A percentile compares a stretch with the other conserved stretches of the same genome.
phyloP scores from a whole-genome alignment of 306 rosid genomes.

The Ormosia semicastrata region DNA sequence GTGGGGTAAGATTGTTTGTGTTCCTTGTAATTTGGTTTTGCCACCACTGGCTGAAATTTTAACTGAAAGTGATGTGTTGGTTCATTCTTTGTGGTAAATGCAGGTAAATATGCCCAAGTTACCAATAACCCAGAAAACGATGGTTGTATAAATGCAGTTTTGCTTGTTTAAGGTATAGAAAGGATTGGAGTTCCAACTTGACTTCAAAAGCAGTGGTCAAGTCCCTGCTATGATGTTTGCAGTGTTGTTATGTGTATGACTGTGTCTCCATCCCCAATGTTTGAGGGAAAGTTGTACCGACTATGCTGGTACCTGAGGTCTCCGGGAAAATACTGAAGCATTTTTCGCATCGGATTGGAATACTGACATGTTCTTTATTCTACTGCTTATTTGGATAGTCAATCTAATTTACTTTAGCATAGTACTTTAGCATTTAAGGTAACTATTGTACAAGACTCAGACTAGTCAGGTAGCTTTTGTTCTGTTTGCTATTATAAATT shows the following conservation, averaged over 20 bases:
- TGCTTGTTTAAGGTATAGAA: constrained; percentile 61
- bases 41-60: neutral
- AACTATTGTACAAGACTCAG: neutral
- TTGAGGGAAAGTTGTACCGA: neutral
- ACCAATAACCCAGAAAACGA: constrained; percentile 94
- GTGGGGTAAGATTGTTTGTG: constrained; percentile 66
- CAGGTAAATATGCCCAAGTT: constrained; percentile 96
- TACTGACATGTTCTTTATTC: neutral
- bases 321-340: constrained; percentile 2
- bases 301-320: neutral
- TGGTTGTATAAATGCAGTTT: constrained; percentile 85
- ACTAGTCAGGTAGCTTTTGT: neutral
- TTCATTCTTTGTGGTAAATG: constrained; percentile 19
- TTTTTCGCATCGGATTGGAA: neutral
- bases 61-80: neutral
- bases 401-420: neutral
- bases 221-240: neutral
- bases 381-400: neutral
- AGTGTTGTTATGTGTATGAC: neutral
- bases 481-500: neutral
- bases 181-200: neutral
- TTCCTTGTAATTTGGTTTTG: neutral
- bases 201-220: neutral
- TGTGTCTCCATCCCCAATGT: neutral
- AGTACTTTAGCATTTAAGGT: too few relatives aligned